Evolutionary conservation across 176 grass and related monocot species (phyloP).

Genomic region (Avena eriantha): DNA sequence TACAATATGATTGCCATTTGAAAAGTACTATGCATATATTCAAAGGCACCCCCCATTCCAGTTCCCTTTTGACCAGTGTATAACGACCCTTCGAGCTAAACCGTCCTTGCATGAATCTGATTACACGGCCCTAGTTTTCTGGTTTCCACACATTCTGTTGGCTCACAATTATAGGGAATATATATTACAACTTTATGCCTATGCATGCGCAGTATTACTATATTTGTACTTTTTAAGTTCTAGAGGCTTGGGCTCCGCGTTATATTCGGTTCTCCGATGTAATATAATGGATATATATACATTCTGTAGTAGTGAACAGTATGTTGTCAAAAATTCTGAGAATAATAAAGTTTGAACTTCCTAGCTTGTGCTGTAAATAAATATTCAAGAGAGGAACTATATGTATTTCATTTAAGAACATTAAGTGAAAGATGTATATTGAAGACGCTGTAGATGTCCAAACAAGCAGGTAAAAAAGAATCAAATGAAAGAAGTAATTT

Average conservation of each 20-base stretch:
- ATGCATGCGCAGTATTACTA: not conserved
- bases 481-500: not conserved
- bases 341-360: conserved; percentile 33
- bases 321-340: not conserved
- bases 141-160: conserved; percentile 51
- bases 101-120: conserved; percentile 46
- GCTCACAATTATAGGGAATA: conserved; percentile 51
- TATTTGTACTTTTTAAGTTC: conserved; percentile 25
- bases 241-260: conserved; percentile 18
- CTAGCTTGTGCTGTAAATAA: conserved; percentile 12
- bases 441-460: no score
- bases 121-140: conserved; percentile 33
- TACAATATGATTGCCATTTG: conserved; percentile 37
- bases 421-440: not conserved
- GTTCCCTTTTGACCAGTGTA: conserved; percentile 44
- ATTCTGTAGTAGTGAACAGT: not conserved
- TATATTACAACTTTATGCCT: conserved; percentile 51
- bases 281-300: conserved; percentile 24
- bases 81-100: conserved; percentile 43
- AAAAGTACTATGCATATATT: conserved; percentile 45
- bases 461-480: not conserved
- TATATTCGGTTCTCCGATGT: conserved; percentile 28
- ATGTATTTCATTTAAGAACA: not conserved
- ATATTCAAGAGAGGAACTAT: not conserved
- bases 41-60: conserved; percentile 15